A percentile compares a stretch with the other conserved stretches of the same genome.
Conservation (phyloP, 1,284 basidiomycete genomes). For the Tylopilus sp. region DNA sequence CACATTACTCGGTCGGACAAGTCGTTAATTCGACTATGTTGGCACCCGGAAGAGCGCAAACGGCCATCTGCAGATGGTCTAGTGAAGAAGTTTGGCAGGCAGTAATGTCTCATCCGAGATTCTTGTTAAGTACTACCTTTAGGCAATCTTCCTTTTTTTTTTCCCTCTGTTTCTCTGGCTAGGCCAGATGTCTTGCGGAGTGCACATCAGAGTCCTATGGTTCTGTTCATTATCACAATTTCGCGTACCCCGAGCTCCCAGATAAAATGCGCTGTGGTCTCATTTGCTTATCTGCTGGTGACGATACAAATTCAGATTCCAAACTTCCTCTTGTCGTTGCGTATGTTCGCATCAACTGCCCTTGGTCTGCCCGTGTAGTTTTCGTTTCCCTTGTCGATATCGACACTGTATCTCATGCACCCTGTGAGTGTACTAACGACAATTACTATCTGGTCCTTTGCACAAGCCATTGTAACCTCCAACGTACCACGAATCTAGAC, state of each 20-base stretch:
- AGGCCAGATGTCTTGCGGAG: background rate
- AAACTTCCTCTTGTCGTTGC: too few relatives aligned
- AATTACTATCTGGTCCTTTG: too few relatives aligned
- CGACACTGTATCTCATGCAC: too few relatives aligned
- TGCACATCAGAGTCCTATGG: background rate
- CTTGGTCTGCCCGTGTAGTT: too few relatives aligned
- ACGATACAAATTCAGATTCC: background rate
- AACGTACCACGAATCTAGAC: too few relatives aligned
- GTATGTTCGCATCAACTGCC: too few relatives aligned
- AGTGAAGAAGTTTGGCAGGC: slow-evolving; percentile 7
- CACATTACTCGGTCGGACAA: slow-evolving; percentile 6
- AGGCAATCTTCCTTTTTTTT: background rate
- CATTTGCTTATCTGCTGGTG: background rate
- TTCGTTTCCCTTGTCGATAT: too few relatives aligned
- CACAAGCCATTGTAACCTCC: too few relatives aligned
- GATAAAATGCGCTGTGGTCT: background rate
- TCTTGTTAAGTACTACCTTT: background rate
- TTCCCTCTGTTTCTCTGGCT: background rate
- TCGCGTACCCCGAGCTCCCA: too few relatives aligned
- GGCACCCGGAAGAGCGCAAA: slow-evolving; percentile 16
- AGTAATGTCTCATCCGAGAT: background rate
- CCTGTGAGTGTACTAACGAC: too few relatives aligned
- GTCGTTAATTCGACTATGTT: slow-evolving; percentile 19
- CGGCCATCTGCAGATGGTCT: slow-evolving; percentile 21
- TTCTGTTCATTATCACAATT: background rate